Conservation (phyloP, 2,329 filamentous ascomycete species). For the Botrytis hyacinthi region DNA sequence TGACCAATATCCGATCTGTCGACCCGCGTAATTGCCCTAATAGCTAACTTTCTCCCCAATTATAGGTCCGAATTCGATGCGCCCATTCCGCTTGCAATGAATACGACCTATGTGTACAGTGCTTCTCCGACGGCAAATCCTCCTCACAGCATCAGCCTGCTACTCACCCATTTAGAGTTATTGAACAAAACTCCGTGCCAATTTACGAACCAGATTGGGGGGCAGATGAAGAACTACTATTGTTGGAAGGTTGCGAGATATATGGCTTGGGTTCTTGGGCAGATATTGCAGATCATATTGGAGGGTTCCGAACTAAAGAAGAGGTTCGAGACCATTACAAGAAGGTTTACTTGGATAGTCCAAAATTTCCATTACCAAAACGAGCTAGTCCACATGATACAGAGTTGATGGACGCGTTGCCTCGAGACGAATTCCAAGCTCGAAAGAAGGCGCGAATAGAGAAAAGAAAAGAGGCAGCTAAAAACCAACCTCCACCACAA, state of each 20-base stretch:
- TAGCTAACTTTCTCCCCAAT: conserved; percentile 16
- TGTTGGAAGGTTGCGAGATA: conserved; percentile 91
- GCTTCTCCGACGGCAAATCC: conserved; percentile 79
- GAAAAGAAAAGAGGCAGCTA: conserved; percentile 81
- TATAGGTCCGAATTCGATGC: conserved; percentile 88
- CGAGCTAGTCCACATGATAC: conserved; percentile 81
- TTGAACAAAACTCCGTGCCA: conserved; percentile 97
- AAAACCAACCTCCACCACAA: conserved; percentile 76
- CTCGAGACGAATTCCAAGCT: conserved; percentile 88
- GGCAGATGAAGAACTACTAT: conserved; percentile 90
- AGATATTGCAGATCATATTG: conserved; percentile 96
- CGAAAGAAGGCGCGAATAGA: conserved; percentile 93
- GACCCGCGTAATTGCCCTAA: neutral
- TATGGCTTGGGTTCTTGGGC: conserved; percentile 97
- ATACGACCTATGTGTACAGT: conserved; percentile 95
- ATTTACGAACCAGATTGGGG: conserved; percentile 96
- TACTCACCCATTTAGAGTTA: conserved; percentile 86
- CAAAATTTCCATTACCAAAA: conserved; percentile 81
- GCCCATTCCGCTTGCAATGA: conserved; percentile 76
- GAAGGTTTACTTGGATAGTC: conserved; percentile 79
- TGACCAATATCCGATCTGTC: neutral
- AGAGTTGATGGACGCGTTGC: conserved; percentile 73
- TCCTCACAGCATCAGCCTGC: conserved; percentile 83
- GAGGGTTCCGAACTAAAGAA: conserved; percentile 89
- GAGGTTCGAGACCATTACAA: conserved; percentile 96